A percentile compares a stretch with the other conserved stretches of the same genome.
phyloP scores from a whole-genome alignment of 441 rosid species.

The Breynia disticha region DNA sequence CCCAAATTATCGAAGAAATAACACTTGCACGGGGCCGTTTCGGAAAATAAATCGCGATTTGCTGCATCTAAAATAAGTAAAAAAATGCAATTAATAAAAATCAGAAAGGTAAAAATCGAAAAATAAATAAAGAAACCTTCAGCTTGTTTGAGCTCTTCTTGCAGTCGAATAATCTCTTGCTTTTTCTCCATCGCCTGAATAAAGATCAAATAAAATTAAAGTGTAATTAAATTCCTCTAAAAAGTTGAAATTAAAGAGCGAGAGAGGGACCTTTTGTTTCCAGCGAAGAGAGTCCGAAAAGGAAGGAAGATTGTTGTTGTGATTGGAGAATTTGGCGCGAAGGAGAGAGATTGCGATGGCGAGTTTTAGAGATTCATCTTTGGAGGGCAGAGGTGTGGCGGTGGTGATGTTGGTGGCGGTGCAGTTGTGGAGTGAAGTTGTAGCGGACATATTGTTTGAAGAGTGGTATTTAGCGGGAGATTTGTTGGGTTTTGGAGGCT shows the following conservation, averaged over 20 bases:
- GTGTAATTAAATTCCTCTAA: not conserved
- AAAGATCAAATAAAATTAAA: constrained; percentile 7
- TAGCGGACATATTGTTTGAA: too few relatives aligned
- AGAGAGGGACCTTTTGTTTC: constrained; percentile 61
- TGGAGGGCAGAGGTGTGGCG: too few relatives aligned
- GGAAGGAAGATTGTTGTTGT: constrained; percentile 23
- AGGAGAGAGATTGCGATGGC: constrained; percentile 70
- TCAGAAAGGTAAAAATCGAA: not conserved
- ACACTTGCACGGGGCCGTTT: constrained; percentile 66
- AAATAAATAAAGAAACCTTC: constrained; percentile 36
- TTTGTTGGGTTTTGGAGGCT: too few relatives aligned
- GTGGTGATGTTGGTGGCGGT: too few relatives aligned
- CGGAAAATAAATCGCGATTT: constrained; percentile 46
- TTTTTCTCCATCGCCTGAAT: constrained; percentile 77
- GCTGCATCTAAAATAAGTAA: constrained; percentile 39
- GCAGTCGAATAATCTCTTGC: constrained; percentile 53
- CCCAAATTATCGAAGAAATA: constrained; percentile 77
- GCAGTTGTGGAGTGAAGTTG: too few relatives aligned
- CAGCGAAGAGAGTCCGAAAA: constrained; percentile 62
- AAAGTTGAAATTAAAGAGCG: not conserved
- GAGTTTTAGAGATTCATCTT: constrained; percentile 40
- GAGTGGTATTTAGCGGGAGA: too few relatives aligned
- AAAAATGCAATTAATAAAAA: constrained; percentile 14
- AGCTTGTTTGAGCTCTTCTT: constrained; percentile 67
- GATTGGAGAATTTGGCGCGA: constrained; percentile 51